Evolutionary conservation across 805 yeast species (phyloP), one percentile per base, ranked within the genome.

Genomic region (Candida peoriensis): DNA sequence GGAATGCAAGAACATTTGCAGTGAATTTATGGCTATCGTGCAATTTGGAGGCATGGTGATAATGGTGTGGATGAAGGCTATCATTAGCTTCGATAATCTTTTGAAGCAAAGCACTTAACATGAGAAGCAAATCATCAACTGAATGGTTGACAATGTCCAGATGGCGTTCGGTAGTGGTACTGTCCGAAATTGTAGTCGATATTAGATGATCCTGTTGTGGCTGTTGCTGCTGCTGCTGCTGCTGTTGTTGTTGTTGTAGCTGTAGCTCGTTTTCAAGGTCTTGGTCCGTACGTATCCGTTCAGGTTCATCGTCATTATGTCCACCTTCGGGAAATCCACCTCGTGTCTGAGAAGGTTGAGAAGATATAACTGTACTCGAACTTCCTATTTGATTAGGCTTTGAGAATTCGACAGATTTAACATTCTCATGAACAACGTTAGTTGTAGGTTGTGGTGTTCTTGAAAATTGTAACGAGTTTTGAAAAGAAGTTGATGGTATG

Each of bases 31-130:
- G 70, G 24, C 51, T 36, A 21, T 50, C 53, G 21, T 51, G 56
- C 24, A 55, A 30, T 26, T 52, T 50, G 3, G 59, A 48, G 5
- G 58, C 54, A 22, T 49, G 47, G 19, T 50, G 48, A 16, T 52
- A 47, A 38, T 52, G 55, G n/a, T 50, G 79, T 2, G 89, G 83
- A 50, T 81, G 90, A 23, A 86, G 63, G 33, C 77, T 68, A 58
- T 90, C 98, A 60, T 90, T 93, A 10, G 95, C 88, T 50, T 84
- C 90, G 24, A 90, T 81, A 31, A 93, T 88, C 55, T 84, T 85
- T 44, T 87, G 87, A 35, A 90, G 64, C 34, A 90, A 66, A 7
- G 94, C 81, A 15, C 96, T 76, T 33, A 90, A 69, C 97, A 93
- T 90, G 29, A 78, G 58, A 28, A 93, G 68, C 19, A 93, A 69